Conservation (phyloP, 1,284 basidiomycete species). For the Caloboletus inedulis region DNA sequence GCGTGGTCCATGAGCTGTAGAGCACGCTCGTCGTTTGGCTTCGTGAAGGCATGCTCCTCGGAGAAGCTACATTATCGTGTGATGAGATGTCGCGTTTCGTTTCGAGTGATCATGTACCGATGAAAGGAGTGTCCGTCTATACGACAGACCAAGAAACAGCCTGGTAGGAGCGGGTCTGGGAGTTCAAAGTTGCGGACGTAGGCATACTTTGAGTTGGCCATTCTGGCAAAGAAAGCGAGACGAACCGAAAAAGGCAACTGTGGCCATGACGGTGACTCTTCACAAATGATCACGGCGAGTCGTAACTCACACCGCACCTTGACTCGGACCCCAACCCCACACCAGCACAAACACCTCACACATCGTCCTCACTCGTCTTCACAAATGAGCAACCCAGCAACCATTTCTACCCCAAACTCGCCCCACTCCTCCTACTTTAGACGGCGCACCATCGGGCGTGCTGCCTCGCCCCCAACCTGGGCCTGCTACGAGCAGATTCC, state of each 20-base stretch:
- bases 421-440: conserved; percentile 59
- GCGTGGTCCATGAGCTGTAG: conserved; percentile 92
- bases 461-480: conserved; percentile 78
- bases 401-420: conserved; percentile 39
- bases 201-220: conserved; percentile 91
- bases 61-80: conserved; percentile 69
- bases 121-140: conserved; percentile 96
- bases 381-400: conserved; percentile 33
- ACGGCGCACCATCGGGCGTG: conserved; percentile 68
- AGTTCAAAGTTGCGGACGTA: conserved; percentile 93
- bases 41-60: conserved; percentile 76
- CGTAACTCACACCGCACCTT: neutral
- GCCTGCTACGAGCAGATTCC: conserved; percentile 84
- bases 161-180: conserved; percentile 81
- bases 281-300: conserved; percentile 13
- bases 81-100: neutral
- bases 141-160: conserved; percentile 82
- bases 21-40: conserved; percentile 90
- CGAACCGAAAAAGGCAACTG: conserved; percentile 22
- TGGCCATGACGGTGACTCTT: conserved; percentile 8
- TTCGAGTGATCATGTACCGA: conserved; percentile 49
- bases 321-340: neutral
- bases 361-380: neutral
- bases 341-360: neutral
- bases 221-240: conserved; percentile 34